Evolutionary conservation across 495 filamentous ascomycete genomes (phyloP), one percentile per base, ranked within the genome.

Genomic region (Diplogelasinospora grovesii): DNA sequence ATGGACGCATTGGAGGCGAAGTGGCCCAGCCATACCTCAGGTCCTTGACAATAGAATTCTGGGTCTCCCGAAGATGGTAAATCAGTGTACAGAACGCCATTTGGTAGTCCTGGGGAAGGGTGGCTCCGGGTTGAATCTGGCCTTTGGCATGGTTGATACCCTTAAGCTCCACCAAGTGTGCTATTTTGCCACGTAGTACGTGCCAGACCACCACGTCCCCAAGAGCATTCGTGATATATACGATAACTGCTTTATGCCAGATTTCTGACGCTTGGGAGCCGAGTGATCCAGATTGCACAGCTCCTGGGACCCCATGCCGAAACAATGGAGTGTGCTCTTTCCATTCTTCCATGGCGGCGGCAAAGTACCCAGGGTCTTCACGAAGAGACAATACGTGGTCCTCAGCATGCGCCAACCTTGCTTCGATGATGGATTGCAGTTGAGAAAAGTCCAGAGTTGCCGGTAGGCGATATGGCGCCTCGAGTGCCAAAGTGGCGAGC

Each of bases 351-450:
- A 75, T 2, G 10, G 41, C 21, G 5, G 57, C 52, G 4, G 48
- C 48, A 31, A 79, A 77, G 44, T 77, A 81, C 4, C 40, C 57
- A 0, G 76, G 74, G 48, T 80, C 73, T 37, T 77, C 74, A n/a
- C 76, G 63, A n/a, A 36, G 18, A 1, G 61, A 43, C 67, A 66
- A 73, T 5, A 79, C 24, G 36, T 73, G 70, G 41, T 79, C 74
- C 33, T 71, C 63, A 3, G 65, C 61, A 14, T 60, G 60, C 1
- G 53, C 42, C 1, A 39, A 34, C 37, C 56, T 61, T 0, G 74
- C 64, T 1, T 33, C 25, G 1, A 78, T 32, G 3, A 80, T 43
- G 0, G 53, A 43, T 27, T 63, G 40, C 1, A 79, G 31, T 9
- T 58, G 56, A 3, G 8, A 21, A 16, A 78, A 50, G 38, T 78